These are phyloP conservation scores for Coemansia brasiliensis DNA, from an alignment of 192 early-diverging fungal genomes.

Conservation along the genomic window DNA sequence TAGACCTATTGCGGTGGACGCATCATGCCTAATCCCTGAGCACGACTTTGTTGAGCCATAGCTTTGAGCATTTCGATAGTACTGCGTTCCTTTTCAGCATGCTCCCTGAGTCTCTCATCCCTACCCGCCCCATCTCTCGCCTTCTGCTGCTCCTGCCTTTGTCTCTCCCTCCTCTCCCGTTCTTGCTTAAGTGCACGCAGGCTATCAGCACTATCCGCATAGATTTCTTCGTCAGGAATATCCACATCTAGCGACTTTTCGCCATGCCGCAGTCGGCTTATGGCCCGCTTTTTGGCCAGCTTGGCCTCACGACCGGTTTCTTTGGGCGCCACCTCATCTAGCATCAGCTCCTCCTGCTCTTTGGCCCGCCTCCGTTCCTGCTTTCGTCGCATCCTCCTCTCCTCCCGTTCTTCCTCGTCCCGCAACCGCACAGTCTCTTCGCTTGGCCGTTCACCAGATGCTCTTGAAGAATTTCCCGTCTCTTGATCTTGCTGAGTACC, in stretches of 20 bases:
- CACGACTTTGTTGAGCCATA: slow-evolving; percentile 63
- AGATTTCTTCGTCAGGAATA: slow-evolving; percentile 30
- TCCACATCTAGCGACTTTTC: slow-evolving; percentile 29
- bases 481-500: neutral
- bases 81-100: slow-evolving; percentile 67
- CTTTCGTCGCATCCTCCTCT: slow-evolving; percentile 23
- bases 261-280: slow-evolving; percentile 24
- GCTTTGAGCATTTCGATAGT: slow-evolving; percentile 70
- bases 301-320: slow-evolving; percentile 49
- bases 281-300: slow-evolving; percentile 36
- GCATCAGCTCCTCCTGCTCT: slow-evolving; percentile 41
- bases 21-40: slow-evolving; percentile 36
- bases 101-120: slow-evolving; percentile 38
- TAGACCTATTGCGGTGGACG: neutral
- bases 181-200: slow-evolving; percentile 45
- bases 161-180: slow-evolving; percentile 21
- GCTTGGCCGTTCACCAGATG: neutral
- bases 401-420: slow-evolving; percentile 30
- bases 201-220: slow-evolving; percentile 48
- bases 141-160: slow-evolving; percentile 16
- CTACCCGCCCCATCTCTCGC: neutral
- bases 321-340: slow-evolving; percentile 52
- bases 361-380: slow-evolving; percentile 21
- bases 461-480: neutral
- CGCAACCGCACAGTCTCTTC: slow-evolving; percentile 8